Evolutionary conservation across 257 asterid species (phyloP).

Genomic region (Nyctanthes arbortristis): DNA sequence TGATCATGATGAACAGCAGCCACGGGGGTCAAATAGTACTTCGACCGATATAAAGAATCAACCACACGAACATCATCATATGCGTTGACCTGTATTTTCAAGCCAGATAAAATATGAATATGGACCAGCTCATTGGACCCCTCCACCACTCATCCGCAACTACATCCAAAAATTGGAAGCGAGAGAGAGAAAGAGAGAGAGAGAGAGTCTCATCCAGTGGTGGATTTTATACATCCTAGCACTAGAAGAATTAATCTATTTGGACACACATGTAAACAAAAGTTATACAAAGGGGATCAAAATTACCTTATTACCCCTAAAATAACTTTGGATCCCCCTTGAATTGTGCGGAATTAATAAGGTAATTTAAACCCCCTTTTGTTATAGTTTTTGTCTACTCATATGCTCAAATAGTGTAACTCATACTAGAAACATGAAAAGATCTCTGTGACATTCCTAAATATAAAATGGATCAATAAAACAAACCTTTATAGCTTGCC

Average conservation of each 20-base stretch:
- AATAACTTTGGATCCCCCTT: too few relatives aligned
- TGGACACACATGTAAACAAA: too few relatives aligned
- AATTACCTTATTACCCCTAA: too few relatives aligned
- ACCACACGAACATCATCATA: constrained; percentile 72
- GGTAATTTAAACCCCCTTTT: too few relatives aligned
- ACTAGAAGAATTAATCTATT: too few relatives aligned
- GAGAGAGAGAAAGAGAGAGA: not conserved
- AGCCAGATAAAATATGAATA: constrained; percentile 15
- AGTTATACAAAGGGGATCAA: too few relatives aligned
- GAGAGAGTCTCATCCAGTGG: not conserved
- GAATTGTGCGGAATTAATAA: too few relatives aligned
- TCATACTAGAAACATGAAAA: constrained; percentile 7
- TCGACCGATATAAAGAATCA: constrained; percentile 74
- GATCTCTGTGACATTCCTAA: constrained; percentile 8
- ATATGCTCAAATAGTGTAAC: too few relatives aligned
- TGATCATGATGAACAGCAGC: constrained; percentile 31
- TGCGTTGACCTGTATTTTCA: constrained; percentile 65
- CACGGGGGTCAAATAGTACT: constrained; percentile 70
- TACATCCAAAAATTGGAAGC: not conserved
- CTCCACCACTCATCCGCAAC: not conserved
- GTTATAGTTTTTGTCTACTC: too few relatives aligned
- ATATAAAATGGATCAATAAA: constrained; percentile 16
- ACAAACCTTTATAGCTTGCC: constrained; percentile 75
- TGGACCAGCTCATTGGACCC: constrained; percentile 13
- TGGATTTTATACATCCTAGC: constrained; percentile 1